These are phyloP conservation scores for Citrus cavaleriei DNA, from an alignment of 345 rosid genomes.

Conservation along the genomic window DNA sequence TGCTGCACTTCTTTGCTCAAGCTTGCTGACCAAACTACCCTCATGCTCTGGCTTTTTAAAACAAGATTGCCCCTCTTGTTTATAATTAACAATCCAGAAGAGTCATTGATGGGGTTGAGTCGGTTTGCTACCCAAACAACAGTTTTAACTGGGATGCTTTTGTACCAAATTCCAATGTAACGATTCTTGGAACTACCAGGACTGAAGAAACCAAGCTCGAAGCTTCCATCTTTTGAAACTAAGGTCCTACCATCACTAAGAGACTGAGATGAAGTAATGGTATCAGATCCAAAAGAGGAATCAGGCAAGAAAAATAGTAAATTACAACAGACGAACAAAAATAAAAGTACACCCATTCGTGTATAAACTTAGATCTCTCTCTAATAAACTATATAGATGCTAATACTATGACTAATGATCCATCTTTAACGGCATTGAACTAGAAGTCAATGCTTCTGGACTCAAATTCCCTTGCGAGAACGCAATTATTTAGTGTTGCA, in stretches of 20 bases:
- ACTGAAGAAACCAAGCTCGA: constrained; percentile 41
- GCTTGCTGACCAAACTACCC: constrained; percentile 13
- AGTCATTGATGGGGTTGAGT: constrained; percentile 13
- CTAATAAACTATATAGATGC: no score
- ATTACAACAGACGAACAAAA: background rate
- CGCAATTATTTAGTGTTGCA: background rate
- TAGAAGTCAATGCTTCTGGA: no score
- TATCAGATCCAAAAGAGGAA: no score
- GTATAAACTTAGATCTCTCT: no score
- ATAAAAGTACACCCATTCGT: no score
- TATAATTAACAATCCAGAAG: background rate
- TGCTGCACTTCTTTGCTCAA: constrained; percentile 4
- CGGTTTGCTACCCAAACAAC: constrained; percentile 62
- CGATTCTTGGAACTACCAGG: constrained; percentile 33
- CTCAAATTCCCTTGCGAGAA: no score
- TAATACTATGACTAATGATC: no score
- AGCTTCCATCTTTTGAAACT: constrained; percentile 20
- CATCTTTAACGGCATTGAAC: no score
- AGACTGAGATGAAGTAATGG: no score
- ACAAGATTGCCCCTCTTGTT: background rate
- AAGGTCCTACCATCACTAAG: background rate
- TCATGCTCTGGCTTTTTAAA: constrained; percentile 5
- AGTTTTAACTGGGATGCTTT: constrained; percentile 26
- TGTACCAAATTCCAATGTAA: constrained; percentile 55
- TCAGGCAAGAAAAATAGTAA: no score